These are phyloP conservation scores for Haplosporangium sp. DNA, from an alignment of 371 early-diverging fungal species.

Conservation along the genomic window DNA sequence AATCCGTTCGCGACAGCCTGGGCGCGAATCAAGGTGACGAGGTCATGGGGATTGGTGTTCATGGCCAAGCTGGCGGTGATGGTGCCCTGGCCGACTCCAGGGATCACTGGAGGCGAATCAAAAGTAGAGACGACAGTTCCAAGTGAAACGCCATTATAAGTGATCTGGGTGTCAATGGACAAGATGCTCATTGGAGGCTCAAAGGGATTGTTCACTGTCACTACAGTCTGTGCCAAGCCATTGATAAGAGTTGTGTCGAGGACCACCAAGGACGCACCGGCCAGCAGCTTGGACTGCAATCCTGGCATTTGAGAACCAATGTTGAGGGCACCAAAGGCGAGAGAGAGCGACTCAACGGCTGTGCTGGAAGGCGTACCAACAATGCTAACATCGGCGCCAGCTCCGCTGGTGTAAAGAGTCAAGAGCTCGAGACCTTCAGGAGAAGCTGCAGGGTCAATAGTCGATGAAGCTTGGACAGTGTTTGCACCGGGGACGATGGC, in stretches of 20 bases:
- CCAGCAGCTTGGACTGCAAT: constrained; percentile 57
- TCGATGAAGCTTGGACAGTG: constrained; percentile 56
- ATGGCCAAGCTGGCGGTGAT: constrained; percentile 38
- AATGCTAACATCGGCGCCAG: constrained; percentile 60
- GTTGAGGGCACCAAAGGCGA: constrained; percentile 58
- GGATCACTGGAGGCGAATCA: constrained; percentile 38
- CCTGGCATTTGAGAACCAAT: constrained; percentile 63
- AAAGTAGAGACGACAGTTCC: constrained; percentile 61
- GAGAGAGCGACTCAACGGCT: constrained; percentile 58
- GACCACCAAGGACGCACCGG: constrained; percentile 59
- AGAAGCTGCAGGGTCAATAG: constrained; percentile 60
- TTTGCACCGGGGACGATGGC: constrained; percentile 60
- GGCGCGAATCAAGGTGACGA: constrained; percentile 54
- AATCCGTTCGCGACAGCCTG: constrained; percentile 60
- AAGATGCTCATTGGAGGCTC: constrained; percentile 61
- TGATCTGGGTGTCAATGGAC: constrained; percentile 58
- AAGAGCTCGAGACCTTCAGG: constrained; percentile 61
- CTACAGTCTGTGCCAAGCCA: constrained; percentile 59
- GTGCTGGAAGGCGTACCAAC: constrained; percentile 60
- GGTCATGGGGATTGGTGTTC: constrained; percentile 50
- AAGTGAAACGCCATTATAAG: constrained; percentile 60
- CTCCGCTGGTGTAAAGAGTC: constrained; percentile 65
- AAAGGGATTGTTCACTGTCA: constrained; percentile 67
- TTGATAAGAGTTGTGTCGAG: constrained; percentile 56
- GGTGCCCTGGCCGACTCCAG: constrained; percentile 32